These are phyloP conservation scores for Xylogone sp. DNA, from an alignment of 2,329 filamentous ascomycete genomes.

Conservation along the genomic window DNA sequence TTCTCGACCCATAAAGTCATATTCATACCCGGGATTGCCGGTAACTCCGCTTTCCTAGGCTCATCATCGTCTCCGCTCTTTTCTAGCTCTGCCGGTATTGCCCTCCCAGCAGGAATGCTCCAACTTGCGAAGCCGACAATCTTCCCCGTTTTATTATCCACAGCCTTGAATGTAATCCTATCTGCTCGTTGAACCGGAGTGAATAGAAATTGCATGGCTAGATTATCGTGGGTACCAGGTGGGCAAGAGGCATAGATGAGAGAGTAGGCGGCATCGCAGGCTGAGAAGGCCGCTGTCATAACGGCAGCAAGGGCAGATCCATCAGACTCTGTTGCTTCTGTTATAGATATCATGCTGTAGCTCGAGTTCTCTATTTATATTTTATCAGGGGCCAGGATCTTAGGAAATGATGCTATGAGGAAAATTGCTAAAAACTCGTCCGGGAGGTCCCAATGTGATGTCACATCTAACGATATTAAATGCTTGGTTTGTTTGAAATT, in stretches of 20 bases:
- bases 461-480: too few species aligned
- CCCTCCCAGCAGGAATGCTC: constrained; percentile 9
- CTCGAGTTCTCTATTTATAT: too few species aligned
- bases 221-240: constrained; percentile 9
- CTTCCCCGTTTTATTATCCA: constrained; percentile 1
- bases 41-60: constrained; percentile 3
- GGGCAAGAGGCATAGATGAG: constrained; percentile 12
- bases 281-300: constrained; percentile 12
- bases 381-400: too few species aligned
- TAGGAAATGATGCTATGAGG: too few species aligned
- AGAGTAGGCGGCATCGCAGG: constrained; percentile 11
- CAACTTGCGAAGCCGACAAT: constrained; percentile 14
- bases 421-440: too few species aligned
- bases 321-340: constrained; percentile 8
- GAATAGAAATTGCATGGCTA: constrained; percentile 9
- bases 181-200: constrained; percentile 10
- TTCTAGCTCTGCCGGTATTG: neutral
- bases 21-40: constrained; percentile 10
- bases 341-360: neutral
- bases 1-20: constrained; percentile 15
- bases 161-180: constrained; percentile 11
- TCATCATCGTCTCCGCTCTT: constrained; percentile 2
- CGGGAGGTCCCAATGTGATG: too few species aligned
- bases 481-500: too few species aligned
- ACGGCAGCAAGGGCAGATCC: constrained; percentile 7